A percentile compares a stretch with the other conserved stretches of the same genome.
These are phyloP conservation scores for Fusarium graminum DNA, from an alignment of 2,329 filamentous ascomycete species.

Conservation along the genomic window DNA sequence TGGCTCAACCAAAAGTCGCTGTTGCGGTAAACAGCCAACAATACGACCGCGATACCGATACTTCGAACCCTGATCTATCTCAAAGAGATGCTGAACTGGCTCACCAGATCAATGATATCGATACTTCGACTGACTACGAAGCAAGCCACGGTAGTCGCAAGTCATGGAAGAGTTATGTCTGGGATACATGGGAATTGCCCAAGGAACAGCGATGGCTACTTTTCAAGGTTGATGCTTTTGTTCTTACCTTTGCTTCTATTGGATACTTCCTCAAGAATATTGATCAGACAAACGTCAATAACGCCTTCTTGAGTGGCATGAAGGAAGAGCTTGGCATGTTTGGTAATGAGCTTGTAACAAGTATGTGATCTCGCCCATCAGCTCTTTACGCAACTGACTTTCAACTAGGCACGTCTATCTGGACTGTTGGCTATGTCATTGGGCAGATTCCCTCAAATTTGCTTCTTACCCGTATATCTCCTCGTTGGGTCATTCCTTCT, in stretches of 20 bases:
- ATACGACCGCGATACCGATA: no score
- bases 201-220: constrained; percentile 51
- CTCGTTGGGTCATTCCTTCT: constrained; percentile 21
- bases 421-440: constrained; percentile 47
- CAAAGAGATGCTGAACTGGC: neutral
- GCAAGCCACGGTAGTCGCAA: constrained; percentile 9
- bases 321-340: constrained; percentile 41
- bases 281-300: constrained; percentile 58
- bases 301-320: constrained; percentile 51
- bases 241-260: constrained; percentile 53
- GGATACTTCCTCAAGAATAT: constrained; percentile 55
- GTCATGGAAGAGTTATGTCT: constrained; percentile 55
- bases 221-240: constrained; percentile 54
- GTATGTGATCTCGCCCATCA: neutral
- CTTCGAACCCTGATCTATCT: neutral
- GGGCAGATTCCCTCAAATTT: constrained; percentile 46
- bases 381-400: neutral
- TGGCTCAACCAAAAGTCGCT: no score
- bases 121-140: constrained; percentile 2
- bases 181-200: constrained; percentile 55
- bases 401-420: constrained; percentile 25
- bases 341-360: constrained; percentile 44
- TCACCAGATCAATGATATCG: neutral
- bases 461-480: constrained; percentile 35
- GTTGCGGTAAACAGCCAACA: no score